Percentiles rank a stretch among this genome's conserved stretches.
phyloP scores from a whole-genome alignment of 2,329 filamentous ascomycete genomes.

The Beauveria bassiana region DNA sequence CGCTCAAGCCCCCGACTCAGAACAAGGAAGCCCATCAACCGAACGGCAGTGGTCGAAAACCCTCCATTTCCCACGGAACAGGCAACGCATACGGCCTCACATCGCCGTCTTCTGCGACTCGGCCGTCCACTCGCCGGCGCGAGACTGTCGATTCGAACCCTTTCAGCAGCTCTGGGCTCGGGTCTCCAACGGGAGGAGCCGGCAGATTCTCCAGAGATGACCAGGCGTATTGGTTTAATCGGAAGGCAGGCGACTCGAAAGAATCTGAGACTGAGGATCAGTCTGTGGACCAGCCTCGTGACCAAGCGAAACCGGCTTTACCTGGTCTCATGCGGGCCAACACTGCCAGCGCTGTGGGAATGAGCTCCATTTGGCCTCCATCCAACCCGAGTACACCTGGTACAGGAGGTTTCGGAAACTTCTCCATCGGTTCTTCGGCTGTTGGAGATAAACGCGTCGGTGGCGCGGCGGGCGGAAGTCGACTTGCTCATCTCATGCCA shows the following conservation, averaged over 20 bases:
- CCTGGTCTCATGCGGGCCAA: conserved; percentile 46
- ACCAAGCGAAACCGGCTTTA: conserved; percentile 31
- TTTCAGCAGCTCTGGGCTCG: conserved; percentile 42
- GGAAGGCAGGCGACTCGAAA: conserved; percentile 46
- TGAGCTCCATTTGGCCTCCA: conserved; percentile 36
- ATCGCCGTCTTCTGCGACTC: conserved; percentile 62
- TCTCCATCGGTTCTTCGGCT: conserved; percentile 57
- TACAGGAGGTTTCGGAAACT: conserved; percentile 81
- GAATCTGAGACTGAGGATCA: conserved; percentile 35
- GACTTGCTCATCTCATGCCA: conserved; percentile 75
- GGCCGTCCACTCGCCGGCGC: conserved; percentile 71
- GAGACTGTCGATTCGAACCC: conserved; percentile 70
- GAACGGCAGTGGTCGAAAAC: conserved; percentile 65
- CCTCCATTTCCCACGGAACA: conserved; percentile 68
- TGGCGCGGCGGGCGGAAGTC: conserved; percentile 65
- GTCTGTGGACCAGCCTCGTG: conserved; percentile 16
- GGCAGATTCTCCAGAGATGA: conserved; percentile 58
- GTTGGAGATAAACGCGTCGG: conserved; percentile 68
- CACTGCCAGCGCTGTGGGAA: conserved; percentile 39
- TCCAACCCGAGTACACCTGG: conserved; percentile 54
- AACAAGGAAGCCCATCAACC: conserved; percentile 57
- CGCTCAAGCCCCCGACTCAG: conserved; percentile 75
- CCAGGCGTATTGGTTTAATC: conserved; percentile 47
- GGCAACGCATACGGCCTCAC: conserved; percentile 59
- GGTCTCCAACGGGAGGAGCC: conserved; percentile 52